A percentile compares a stretch with the other conserved stretches of the same genome.
Evolutionary conservation across 1,139 yeast genomes (phyloP).

Genomic region (Candida albicans): DNA sequence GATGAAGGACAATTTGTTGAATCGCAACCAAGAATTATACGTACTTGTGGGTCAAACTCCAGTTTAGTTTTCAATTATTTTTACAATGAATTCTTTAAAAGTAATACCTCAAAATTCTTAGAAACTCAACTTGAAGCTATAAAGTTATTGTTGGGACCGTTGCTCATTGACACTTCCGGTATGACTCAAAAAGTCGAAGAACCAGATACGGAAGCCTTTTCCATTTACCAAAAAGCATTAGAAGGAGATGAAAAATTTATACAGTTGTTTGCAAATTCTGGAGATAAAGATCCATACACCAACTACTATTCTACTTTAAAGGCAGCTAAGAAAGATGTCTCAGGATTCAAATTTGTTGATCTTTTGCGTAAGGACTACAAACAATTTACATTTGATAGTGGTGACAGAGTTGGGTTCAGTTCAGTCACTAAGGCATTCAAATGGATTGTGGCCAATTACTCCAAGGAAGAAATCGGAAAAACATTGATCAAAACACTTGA

Average conservation of each 20-base stretch:
- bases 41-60: conserved; percentile 74
- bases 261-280: not conserved
- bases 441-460: conserved; percentile 48
- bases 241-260: conserved; percentile 1
- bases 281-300: not conserved
- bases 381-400: conserved; percentile 52
- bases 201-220: conserved; percentile 50
- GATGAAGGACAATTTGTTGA: conserved; percentile 57
- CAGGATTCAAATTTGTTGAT: conserved; percentile 58
- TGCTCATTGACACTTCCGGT: conserved; percentile 70
- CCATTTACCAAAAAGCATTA: conserved; percentile 28
- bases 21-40: conserved; percentile 60
- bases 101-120: conserved; percentile 17
- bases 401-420: conserved; percentile 64
- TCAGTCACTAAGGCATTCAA: conserved; percentile 66
- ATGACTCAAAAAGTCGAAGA: conserved; percentile 58
- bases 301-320: conserved; percentile 43
- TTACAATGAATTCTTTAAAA: conserved; percentile 26
- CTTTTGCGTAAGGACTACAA: conserved; percentile 82
- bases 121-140: conserved; percentile 36
- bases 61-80: conserved; percentile 69
- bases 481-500: conserved; percentile 38
- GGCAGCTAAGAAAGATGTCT: conserved; percentile 59
- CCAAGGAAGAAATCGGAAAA: conserved; percentile 32
- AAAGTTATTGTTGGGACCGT: conserved; percentile 61